Evolutionary conservation across 176 grass and related monocot species (phyloP), one percentile per base, ranked within the genome.

Genomic region (Tillandsia leiboldiana): DNA sequence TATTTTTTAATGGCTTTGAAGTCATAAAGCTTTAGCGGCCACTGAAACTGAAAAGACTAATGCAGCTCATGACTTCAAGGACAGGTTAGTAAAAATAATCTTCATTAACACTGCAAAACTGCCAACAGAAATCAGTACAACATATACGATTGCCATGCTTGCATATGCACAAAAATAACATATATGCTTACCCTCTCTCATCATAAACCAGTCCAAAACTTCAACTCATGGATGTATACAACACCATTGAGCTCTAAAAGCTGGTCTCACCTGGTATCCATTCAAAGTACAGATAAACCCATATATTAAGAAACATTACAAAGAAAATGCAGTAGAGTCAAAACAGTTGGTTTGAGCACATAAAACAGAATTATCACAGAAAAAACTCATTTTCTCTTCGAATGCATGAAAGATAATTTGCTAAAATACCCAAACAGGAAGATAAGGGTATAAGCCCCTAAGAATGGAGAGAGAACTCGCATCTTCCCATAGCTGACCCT

Each of bases 1-100:
- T 26, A 72, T 81, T 75, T 57, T 12, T 48, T 72, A 12, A 53
- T 65, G 47, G 24, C 68, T 42, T 71, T 12, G 15, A 85, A 77
- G 62, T 66, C 76, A 74, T 65, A 71, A 42, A 71, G 51, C 67
- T 79, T 87, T 79, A 65, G 69, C 49, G 18, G 62, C 71, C 53
- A 77, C 59, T 74, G 78, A 82, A 70, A 65, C 69, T 63, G 33
- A 18, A 78, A 71, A 72, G 26, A 74, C 26, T 52, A 76, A 51
- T 59, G 56, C 47, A 73, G 66, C 75, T 82, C 78, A 80, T 71
- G 53, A 80, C 84, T 80, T 85, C 78, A 85, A 80, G 52, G 56
- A 79, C 72, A 82, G 53, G 70, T 72, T 11, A 53, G 77, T 22
- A 33, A 50, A 77, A 49, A 62, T 10, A 67, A 67, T 67, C 53